Percentiles rank a stretch among this genome's conserved stretches.
These are phyloP conservation scores for Lactarius hatsudake DNA, from an alignment of 768 basidiomycete genomes.

Conservation along the genomic window DNA sequence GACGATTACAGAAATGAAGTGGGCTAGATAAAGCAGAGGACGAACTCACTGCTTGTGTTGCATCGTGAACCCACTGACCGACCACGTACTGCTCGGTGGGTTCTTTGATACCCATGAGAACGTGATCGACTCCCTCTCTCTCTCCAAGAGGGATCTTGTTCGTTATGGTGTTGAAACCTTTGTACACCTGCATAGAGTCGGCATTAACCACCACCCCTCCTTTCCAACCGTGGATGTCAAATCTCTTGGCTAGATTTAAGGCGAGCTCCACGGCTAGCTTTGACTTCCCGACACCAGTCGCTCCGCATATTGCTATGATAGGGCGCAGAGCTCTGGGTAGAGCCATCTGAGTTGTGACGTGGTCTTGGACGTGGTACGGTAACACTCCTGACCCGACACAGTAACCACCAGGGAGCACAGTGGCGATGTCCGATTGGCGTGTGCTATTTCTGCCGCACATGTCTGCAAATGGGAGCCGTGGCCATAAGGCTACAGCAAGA, in stretches of 20 bases:
- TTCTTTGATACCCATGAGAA: slow-evolving; percentile 82
- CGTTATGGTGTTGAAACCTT: slow-evolving; percentile 87
- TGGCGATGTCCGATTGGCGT: neutral
- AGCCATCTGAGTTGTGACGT: neutral
- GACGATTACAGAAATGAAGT: slow-evolving; percentile 9
- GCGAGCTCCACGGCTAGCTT: slow-evolving; percentile 89
- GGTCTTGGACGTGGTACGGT: neutral
- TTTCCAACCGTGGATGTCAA: slow-evolving; percentile 42
- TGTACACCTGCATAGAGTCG: slow-evolving; percentile 97
- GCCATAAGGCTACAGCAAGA: neutral
- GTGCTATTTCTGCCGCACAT: neutral
- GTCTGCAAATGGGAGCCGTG: neutral
- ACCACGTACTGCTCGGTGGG: slow-evolving; percentile 88
- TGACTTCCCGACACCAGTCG: slow-evolving; percentile 96
- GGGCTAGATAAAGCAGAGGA: slow-evolving; percentile 2
- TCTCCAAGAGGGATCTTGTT: slow-evolving; percentile 86
- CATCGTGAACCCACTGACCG: slow-evolving; percentile 85
- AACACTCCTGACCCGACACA: neutral
- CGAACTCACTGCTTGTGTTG: slow-evolving; percentile 64
- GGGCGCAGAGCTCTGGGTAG: slow-evolving; percentile 45
- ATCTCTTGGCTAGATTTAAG: slow-evolving; percentile 45
- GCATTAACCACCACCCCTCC: slow-evolving; percentile 87
- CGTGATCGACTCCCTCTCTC: slow-evolving; percentile 78
- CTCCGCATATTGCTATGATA: slow-evolving; percentile 84
- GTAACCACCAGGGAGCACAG: neutral